Evolutionary conservation across 1,139 yeast species (phyloP), one percentile per base, ranked within the genome.

Genomic region (Petasospora fabianii): DNA sequence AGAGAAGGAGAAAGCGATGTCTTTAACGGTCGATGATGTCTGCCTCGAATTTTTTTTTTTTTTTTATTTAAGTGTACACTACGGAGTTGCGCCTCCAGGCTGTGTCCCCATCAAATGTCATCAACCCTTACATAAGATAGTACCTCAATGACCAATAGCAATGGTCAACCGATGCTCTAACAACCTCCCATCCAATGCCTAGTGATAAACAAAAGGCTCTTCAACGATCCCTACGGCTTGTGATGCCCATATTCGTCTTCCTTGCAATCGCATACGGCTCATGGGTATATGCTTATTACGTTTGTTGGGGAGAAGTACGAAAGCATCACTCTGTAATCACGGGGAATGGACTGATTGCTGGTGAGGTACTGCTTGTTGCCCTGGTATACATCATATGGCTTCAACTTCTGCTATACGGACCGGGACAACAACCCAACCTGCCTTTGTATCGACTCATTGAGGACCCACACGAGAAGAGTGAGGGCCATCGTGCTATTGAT

Each of bases 301-400:
- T 54, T 7, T 53, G 58, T 26, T 53, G 54, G 54, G 36, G 42
- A 18, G 53, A 50, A 30, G 35, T 51, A 4, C 35, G 38, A 15
- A 32, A 38, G 8, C 43, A 48, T 28, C 53, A 48, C 31, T 44
- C 47, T 2, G 28, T 31, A 21, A 39, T 56, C 5, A 50, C 58
- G 1, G 64, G 61, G 4, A 48, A 59, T 14, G 65, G 61, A 1
- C 51, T 66, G 5, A 55, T 65, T 15, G 53, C 54, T 0, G 55
- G 62, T 2, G 50, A 55, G 32, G 59, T 60, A 18, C 29, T 56
- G 1, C n/a, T 57, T 0, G 18, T 55, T 0, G 5, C 37, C 5
- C 3, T 52, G 11, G 13, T 59, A 3, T 39, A 48, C 11, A 17
- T 38, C 4, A 46, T 37, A 4, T 64, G 69, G 69, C 5, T 39